Evolutionary conservation across 2,329 filamentous ascomycete species (phyloP), one percentile per base, ranked within the genome.

Genomic region (Penicillium sp.): DNA sequence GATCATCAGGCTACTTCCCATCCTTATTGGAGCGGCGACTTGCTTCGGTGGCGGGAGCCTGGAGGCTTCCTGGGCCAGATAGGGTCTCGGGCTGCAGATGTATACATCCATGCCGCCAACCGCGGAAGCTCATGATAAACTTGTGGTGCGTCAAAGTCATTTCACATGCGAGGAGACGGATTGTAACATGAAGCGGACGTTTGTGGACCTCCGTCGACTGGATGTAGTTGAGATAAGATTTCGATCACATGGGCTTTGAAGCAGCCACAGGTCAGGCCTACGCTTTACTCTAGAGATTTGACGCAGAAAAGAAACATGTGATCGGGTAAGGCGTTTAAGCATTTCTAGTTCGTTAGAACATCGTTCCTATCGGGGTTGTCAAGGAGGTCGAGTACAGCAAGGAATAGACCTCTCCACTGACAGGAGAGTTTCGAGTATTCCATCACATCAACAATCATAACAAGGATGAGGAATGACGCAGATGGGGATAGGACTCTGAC

Each of bases 181-280:
- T 18, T 42, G 24, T 5, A 45, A 45, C 16, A 4, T 31, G 3
- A 7, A 16, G 14, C 23, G 13, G 21, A 26, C 13, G 21, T 13
- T 16, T 4, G 24, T 28, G 9, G 1, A 14, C 5, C 13, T 47
- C 31, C 11, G 42, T 45, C 7, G 18, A 40, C 37, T 21, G 4
- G 39, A 28, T 46, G 58, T 51, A 40, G 58, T 58, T 34, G 24
- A 49, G 55, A 53, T 58, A 60, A 60, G 55, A 58, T 58, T 54
- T 51, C 26, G 39, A 55, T 60, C 58, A 60, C 49, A 58, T 58
- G 55, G 39, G 51, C 29, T 40, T 18, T 19, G 10, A 16, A 21
- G 28, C 50, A 55, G 52, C 58, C 46, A 58, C 55, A 40, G 16
- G 24, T 49, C 31, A 46, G 47, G 36, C 46, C 51, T 49, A 57